Conservation (phyloP, 2,329 filamentous ascomycete genomes). For the Xylariaceae sp. region DNA sequence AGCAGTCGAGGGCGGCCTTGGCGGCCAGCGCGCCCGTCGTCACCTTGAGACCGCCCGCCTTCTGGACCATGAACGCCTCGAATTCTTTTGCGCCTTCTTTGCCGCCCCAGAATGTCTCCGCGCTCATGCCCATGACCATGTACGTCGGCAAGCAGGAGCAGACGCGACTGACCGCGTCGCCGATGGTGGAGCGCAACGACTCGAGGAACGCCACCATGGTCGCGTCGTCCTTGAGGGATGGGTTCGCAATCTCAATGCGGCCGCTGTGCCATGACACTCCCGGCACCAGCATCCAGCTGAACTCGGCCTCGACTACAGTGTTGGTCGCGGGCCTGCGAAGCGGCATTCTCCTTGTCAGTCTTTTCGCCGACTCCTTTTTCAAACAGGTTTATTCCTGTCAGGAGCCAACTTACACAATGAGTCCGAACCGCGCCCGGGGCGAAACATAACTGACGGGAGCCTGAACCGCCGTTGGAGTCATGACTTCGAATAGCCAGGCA, state of each 20-base stretch:
- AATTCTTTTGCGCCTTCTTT: constrained; percentile 25
- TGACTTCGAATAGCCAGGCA: neutral
- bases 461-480: constrained; percentile 6
- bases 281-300: constrained; percentile 26
- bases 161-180: constrained; percentile 22
- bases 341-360: no score
- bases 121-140: constrained; percentile 30
- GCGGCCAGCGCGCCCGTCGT: constrained; percentile 28
- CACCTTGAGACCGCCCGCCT: constrained; percentile 23
- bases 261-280: constrained; percentile 28
- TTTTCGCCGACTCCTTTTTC: no score
- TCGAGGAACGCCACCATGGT: constrained; percentile 27
- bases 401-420: constrained; percentile 20
- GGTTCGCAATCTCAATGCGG: constrained; percentile 26
- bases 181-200: constrained; percentile 24
- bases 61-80: constrained; percentile 25
- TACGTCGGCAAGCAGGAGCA: constrained; percentile 24
- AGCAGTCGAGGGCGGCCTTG: constrained; percentile 22
- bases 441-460: constrained; percentile 17
- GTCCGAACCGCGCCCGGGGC: constrained; percentile 24
- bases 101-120: constrained; percentile 30
- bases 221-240: constrained; percentile 23
- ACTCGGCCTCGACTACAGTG: constrained; percentile 30
- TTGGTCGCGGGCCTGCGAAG: constrained; percentile 24
- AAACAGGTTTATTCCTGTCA: no score